phyloP scores from a whole-genome alignment of 2,329 filamentous ascomycete species.

The Ceratocystis destructans region DNA sequence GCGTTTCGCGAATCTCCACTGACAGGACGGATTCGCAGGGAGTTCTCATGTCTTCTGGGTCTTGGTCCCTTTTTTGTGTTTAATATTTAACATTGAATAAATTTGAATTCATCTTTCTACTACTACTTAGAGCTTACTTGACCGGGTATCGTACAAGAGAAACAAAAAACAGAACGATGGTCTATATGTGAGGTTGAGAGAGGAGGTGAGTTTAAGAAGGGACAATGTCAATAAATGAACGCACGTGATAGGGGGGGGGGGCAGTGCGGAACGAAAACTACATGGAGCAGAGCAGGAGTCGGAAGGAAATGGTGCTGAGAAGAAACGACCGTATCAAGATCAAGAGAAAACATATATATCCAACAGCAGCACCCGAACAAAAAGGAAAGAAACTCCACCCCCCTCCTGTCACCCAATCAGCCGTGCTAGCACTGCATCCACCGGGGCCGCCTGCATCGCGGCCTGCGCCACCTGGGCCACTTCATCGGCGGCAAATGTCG shows the following conservation, averaged over 20 bases:
- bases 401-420: neutral
- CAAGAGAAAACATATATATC: no score
- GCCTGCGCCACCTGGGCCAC: neutral
- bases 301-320: neutral
- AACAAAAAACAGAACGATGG: neutral
- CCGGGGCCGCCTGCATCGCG: slow-evolving; percentile 8
- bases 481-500: slow-evolving; percentile 15
- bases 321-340: no score
- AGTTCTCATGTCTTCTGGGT: neutral
- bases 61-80: neutral
- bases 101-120: neutral
- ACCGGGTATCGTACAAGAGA: neutral
- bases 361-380: no score
- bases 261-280: no score
- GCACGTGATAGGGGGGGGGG: no score
- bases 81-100: neutral
- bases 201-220: neutral
- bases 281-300: neutral
- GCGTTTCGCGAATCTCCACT: neutral
- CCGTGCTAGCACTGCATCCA: slow-evolving; percentile 3
- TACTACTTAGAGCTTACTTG: neutral
- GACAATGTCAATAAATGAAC: neutral
- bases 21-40: neutral
- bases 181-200: neutral
- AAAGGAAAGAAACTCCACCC: no score